A percentile compares a stretch with the other conserved stretches of the same genome.
These are phyloP conservation scores for Amanita rubescens DNA, from an alignment of 768 basidiomycete genomes.

Conservation along the genomic window DNA sequence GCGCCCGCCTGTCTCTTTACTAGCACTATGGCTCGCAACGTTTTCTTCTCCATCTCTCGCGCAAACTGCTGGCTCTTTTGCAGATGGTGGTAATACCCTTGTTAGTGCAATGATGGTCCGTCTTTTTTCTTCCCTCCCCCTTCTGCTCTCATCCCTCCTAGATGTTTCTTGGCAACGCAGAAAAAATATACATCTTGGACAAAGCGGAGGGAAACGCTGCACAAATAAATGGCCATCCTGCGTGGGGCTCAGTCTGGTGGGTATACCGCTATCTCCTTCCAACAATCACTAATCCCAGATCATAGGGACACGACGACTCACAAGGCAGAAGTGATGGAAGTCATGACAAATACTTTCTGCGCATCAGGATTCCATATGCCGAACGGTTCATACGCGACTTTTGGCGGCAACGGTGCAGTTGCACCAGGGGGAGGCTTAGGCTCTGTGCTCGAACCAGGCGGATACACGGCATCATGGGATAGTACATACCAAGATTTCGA, in stretches of 20 bases:
- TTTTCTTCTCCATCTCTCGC: slow-evolving; percentile 17
- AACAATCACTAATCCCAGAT: not conserved
- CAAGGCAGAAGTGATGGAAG: slow-evolving; percentile 58
- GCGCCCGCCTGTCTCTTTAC: slow-evolving; percentile 13
- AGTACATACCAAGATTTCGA: slow-evolving; percentile 73
- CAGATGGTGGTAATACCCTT: slow-evolving; percentile 26
- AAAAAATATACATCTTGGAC: slow-evolving; percentile 74
- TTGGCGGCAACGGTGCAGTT: slow-evolving; percentile 75
- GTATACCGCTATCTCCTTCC: not conserved
- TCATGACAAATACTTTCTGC: slow-evolving; percentile 71
- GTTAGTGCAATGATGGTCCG: slow-evolving; percentile 35
- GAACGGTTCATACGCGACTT: slow-evolving; percentile 66
- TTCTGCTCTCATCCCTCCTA: slow-evolving; percentile 13
- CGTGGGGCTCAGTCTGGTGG: slow-evolving; percentile 38
- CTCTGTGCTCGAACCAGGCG: slow-evolving; percentile 38
- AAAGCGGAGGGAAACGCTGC: slow-evolving; percentile 67
- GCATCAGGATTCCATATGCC: slow-evolving; percentile 79
- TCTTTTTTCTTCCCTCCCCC: not conserved
- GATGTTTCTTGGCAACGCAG: slow-evolving; percentile 62
- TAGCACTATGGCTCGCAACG: slow-evolving; percentile 20
- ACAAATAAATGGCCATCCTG: slow-evolving; percentile 49
- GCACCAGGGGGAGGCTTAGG: slow-evolving; percentile 56
- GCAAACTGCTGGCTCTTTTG: slow-evolving; percentile 27
- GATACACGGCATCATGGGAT: slow-evolving; percentile 48
- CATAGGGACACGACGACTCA: slow-evolving; percentile 56